Evolutionary conservation across 2,329 filamentous ascomycete species (phyloP), one percentile per base, ranked within the genome.

Genomic region (Aspergillus arachidicola): DNA sequence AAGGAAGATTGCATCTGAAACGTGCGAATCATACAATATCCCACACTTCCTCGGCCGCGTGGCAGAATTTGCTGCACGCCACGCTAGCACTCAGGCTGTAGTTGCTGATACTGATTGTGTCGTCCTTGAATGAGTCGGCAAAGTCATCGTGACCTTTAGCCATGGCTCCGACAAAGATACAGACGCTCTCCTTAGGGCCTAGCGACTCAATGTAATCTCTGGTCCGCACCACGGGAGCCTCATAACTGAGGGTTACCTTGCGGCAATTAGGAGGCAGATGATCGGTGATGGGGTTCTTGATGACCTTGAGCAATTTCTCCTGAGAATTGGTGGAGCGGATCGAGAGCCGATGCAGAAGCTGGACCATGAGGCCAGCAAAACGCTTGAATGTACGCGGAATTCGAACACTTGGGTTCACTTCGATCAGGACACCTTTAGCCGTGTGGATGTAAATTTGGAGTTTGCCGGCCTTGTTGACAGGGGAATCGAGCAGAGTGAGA

Each of bases 381-480:
- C 95, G 93, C 86, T 99, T 99, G 82, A 99, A 99, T 0, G 95
- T 99, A 80, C 95, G 90, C 57, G 95, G 95, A 69, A 99, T 98
- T 74, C 95, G 93, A 63, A 99, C 95, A 10, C 93, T 94, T n/a
- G 95, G 95, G 75, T 93, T 97, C 69, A 99, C 94, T 82, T 98
- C 93, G 74, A 99, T 99, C 71, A 99, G 85, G 41, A 98, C 94
- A 58, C 95, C 94, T 81, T 97, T 97, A 69, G 94, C 93, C 6
- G 95, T 98, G 79, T 97, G 94, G 69, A 99, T 98, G 83, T 96
- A 99, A 75, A 99, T 98, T 81, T 99, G 95, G 45, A 99, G 89
- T 80, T 90, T 94, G 73, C 95, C 95, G 62, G 94, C 94, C 81
- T 99, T 99, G 86, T 99, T 99, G 85, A 98, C 91, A 55, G 95